These are phyloP conservation scores for Phoma herbarum DNA, from an alignment of 2,329 filamentous ascomycete species.

Conservation along the genomic window DNA sequence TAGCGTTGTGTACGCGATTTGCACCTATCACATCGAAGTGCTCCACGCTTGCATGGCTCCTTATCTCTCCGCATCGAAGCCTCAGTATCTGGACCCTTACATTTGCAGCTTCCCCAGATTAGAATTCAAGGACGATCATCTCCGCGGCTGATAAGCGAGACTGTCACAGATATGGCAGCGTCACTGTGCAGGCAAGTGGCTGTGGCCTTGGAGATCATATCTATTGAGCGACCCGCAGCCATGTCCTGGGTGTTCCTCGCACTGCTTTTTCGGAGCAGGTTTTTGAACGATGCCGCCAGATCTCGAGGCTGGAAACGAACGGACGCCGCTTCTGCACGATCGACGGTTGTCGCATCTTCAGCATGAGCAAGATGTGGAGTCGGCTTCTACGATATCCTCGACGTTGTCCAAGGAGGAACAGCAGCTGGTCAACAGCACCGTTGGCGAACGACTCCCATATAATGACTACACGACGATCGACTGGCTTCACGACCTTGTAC, in stretches of 20 bases:
- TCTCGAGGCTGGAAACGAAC: conserved; percentile 43
- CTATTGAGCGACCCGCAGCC: background rate
- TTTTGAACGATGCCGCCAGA: conserved; percentile 32
- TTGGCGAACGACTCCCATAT: conserved; percentile 66
- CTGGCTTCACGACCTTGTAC: conserved; percentile 67
- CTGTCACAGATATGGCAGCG: conserved; percentile 1
- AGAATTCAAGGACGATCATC: background rate
- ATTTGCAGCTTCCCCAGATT: conserved; percentile 18
- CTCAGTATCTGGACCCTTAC: conserved; percentile 16
- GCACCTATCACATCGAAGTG: conserved; percentile 12
- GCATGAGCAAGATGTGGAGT: conserved; percentile 52
- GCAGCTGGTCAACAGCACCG: conserved; percentile 55
- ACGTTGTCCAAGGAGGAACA: conserved; percentile 60
- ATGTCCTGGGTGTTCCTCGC: background rate
- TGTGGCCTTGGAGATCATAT: background rate
- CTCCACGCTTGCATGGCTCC: conserved; percentile 14
- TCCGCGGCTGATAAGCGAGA: conserved; percentile 17
- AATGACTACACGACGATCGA: conserved; percentile 70
- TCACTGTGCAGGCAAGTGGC: conserved; percentile 13
- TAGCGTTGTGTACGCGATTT: conserved; percentile 20
- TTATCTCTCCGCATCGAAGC: conserved; percentile 30
- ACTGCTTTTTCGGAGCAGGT: background rate
- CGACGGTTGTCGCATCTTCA: conserved; percentile 47
- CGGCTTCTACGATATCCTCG: conserved; percentile 56
- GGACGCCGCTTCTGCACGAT: conserved; percentile 46